Base-by-base conservation (phyloP, 129 eudicot genomes). In the Apium graveolens region DNA sequence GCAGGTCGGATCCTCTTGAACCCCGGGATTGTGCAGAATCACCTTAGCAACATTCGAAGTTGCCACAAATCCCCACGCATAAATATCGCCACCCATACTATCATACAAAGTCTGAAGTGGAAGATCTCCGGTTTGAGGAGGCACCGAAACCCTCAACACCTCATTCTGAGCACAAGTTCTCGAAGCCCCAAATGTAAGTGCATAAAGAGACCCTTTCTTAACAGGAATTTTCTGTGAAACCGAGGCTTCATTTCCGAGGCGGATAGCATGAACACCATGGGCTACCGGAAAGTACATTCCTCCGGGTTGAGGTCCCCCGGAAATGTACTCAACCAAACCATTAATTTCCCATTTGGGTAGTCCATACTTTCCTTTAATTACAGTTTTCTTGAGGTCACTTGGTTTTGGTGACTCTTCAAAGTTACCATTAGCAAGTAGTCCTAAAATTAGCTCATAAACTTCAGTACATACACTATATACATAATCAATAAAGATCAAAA, bases 131-230 rank as follows among this genome's bases (percentile, higher is more conserved):
- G 89, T 27, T 74, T 87, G 96, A 66, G 91, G 87, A 11, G 89
- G 88, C 70, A 91, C 97, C 7, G 87, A 83, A 39, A 93, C 90
- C 78, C 97, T 83, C 84, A 93, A 78, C 35, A 93, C 91, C 92
- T 93, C 97, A 18, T 93, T 88, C 51, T 93, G 98, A 7, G 98
- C 98, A 81, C 98, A 93, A 44, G 98, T 93, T 76, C 98, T 89
- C 5, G 98, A 89, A 12, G 98, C 98, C 20, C 93, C 91, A 46
- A 93, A 91, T 49, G 98, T 91, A 29, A 93, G 85, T 7, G 98
- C 92, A 53, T 90, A 87, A 1, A 78, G 51, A 13, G 92, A 81
- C 0, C 95, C 97, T 0, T 80, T 81, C 62, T 88, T 87, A 37
- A 93, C 97, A 0, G 89, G 82, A 13, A 93, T 81, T 8, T 89